Base-by-base conservation (phyloP, 805 yeast species). In the Ogataea trehalophila region DNA sequence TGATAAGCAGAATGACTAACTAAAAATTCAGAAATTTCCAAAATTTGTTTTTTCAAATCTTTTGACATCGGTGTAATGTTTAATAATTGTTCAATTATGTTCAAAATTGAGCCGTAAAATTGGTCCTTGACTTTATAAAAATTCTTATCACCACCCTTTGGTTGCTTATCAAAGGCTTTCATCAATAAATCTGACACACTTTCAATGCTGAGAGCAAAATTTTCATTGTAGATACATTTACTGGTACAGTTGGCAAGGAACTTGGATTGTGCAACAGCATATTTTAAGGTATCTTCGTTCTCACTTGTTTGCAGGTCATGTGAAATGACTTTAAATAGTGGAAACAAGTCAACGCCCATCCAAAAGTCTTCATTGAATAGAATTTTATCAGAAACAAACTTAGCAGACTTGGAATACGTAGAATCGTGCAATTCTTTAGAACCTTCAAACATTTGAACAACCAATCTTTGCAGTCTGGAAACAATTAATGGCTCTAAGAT, bases 41-140 rank as follows among this genome's bases (percentile, higher is more conserved):
- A 43, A 11, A 57, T 34, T 2, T 26, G 31, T 1, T n/a, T 5
- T 34, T 50, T 56, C 6, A 49, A 37, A 0, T 29, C 37, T 2
- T 6, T 1, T 29, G 34, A 33, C 22, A 54, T 37, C 6, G 43
- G 22, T 16, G 48, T 47, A 11, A 56, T 39, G 13, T 51, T 57
- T 18, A 60, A 18, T 7, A 62, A n/a, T 14, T 53, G 39, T 14
- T 18, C 41, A 16, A 49, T 35, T n/a, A 45, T 43, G 3, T 41
- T 37, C 22, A 56, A 36, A 37, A 61, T 57, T 36, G 62, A 62
- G 4, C 75, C 74, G 41, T 50, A 55, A 4, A 70, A 61, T n/a
- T 59, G 64, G 43, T 75, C 78, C 46, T 66, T 71, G 5, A 69
- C 56, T 53, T 74, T 77, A 52, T 77, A 75, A 49, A 74, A 75